These are phyloP conservation scores for Pyrenophora graminea DNA, from an alignment of 2,329 filamentous ascomycete species.

Conservation along the genomic window DNA sequence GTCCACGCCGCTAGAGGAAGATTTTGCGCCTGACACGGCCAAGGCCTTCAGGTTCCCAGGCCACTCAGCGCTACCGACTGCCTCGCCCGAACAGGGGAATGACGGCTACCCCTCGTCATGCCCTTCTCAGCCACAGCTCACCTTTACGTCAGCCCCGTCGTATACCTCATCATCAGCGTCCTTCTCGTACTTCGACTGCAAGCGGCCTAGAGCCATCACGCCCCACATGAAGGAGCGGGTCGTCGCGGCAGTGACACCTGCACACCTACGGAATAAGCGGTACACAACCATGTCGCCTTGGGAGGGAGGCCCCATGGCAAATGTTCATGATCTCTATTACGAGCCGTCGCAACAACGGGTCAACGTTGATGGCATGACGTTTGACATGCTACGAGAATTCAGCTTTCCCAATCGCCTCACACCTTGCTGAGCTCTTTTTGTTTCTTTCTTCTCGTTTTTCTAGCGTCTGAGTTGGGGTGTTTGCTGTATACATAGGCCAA, in stretches of 20 bases:
- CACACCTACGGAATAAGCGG: conserved; percentile 22
- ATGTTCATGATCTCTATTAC: conserved; percentile 39
- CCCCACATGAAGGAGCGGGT: conserved; percentile 34
- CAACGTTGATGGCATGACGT: conserved; percentile 42
- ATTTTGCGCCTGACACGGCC: conserved; percentile 25
- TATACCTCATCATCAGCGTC: conserved; percentile 27
- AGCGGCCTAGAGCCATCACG: conserved; percentile 27
- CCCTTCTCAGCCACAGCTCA: conserved; percentile 34
- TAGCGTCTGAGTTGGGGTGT: conserved; percentile 18
- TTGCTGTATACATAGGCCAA: conserved; percentile 15
- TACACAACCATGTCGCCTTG: conserved; percentile 41
- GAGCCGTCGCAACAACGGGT: conserved; percentile 41
- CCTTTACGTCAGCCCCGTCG: conserved; percentile 40
- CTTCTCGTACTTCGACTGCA: conserved; percentile 43
- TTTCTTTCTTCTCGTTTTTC: conserved; percentile 13
- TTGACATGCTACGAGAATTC: conserved; percentile 42
- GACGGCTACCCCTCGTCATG: conserved; percentile 32
- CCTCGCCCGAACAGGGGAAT: conserved; percentile 18
- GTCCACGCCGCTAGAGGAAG: conserved; percentile 33
- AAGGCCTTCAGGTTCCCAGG: conserved; percentile 30
- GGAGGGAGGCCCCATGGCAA: conserved; percentile 34
- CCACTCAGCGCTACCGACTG: conserved; percentile 15
- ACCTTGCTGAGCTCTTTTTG: conserved; percentile 24
- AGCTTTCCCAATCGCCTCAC: conserved; percentile 29
- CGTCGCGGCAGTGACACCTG: conserved; percentile 39